Conservation (phyloP, 768 basidiomycete genomes). For the Agrocybe praecox region DNA sequence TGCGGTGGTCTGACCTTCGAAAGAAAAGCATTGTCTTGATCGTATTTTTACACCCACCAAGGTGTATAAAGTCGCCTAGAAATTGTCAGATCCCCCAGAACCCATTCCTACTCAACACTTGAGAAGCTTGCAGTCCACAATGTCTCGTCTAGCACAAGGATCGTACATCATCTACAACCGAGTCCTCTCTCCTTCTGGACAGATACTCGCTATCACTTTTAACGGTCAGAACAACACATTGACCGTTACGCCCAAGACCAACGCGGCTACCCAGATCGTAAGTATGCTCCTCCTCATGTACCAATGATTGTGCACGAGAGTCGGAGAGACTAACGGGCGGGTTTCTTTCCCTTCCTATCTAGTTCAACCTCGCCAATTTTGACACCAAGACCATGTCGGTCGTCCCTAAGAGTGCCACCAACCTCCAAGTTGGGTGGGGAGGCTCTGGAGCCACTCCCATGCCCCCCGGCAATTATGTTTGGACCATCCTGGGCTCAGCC, state of each 20-base stretch:
- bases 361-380: neutral
- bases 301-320: too few relatives aligned
- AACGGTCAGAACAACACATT: neutral
- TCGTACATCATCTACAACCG: conserved; percentile 1
- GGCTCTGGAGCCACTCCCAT: neutral
- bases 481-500: neutral
- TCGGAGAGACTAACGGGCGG: too few relatives aligned
- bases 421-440: neutral
- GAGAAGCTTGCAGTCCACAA: neutral
- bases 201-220: neutral
- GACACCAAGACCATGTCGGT: neutral
- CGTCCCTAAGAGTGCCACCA: neutral
- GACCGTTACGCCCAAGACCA: neutral
- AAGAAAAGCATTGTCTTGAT: too few relatives aligned
- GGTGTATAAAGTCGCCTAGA: too few relatives aligned
- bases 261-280: neutral
- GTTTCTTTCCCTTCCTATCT: too few relatives aligned
- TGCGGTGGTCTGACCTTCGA: too few relatives aligned
- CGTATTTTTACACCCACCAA: too few relatives aligned
- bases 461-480: neutral
- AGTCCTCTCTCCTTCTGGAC: neutral
- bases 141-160: neutral
- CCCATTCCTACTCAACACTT: too few relatives aligned
- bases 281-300: neutral
- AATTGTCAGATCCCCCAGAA: too few relatives aligned